These are phyloP conservation scores for Ustilago lituana DNA, from an alignment of 1,284 basidiomycete genomes.

Conservation along the genomic window DNA sequence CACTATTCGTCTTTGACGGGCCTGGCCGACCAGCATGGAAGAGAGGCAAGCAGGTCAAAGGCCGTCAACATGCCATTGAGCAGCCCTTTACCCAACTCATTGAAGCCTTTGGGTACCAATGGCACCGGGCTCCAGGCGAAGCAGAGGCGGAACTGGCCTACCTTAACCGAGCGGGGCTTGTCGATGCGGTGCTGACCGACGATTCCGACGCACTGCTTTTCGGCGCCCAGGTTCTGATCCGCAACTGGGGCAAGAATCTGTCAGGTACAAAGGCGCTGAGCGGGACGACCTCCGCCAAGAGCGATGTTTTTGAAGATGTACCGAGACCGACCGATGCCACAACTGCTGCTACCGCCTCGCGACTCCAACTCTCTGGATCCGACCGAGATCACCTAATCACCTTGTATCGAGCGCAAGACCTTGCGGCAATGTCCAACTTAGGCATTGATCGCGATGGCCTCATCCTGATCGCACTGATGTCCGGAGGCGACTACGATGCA, in stretches of 20 bases:
- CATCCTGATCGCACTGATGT: constrained; percentile 84
- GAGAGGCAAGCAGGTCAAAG: constrained; percentile 77
- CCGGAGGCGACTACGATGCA: constrained; percentile 87
- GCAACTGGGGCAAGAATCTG: constrained; percentile 70
- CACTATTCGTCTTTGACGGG: constrained; percentile 94
- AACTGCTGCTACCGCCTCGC: background rate
- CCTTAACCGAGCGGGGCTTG: constrained; percentile 79
- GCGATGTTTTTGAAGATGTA: constrained; percentile 18
- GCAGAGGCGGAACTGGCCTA: constrained; percentile 95
- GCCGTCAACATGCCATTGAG: constrained; percentile 61
- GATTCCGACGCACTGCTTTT: constrained; percentile 93
- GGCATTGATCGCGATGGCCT: constrained; percentile 77
- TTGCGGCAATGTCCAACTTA: constrained; percentile 8
- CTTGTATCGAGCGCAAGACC: constrained; percentile 9
- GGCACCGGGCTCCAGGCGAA: constrained; percentile 82
- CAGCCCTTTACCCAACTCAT: constrained; percentile 73
- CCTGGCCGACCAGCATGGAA: constrained; percentile 83
- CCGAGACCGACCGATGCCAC: background rate
- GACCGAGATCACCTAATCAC: constrained; percentile 26
- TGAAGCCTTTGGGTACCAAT: constrained; percentile 82
- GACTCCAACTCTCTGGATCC: constrained; percentile 18
- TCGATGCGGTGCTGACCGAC: constrained; percentile 90
- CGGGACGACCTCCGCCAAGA: constrained; percentile 17
- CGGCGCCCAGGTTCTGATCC: constrained; percentile 81
- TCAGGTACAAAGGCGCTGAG: constrained; percentile 28